Percentiles rank a stretch among this genome's conserved stretches.
Conservation (phyloP, 163 green algal species). For the Scenedesmus sp. region DNA sequence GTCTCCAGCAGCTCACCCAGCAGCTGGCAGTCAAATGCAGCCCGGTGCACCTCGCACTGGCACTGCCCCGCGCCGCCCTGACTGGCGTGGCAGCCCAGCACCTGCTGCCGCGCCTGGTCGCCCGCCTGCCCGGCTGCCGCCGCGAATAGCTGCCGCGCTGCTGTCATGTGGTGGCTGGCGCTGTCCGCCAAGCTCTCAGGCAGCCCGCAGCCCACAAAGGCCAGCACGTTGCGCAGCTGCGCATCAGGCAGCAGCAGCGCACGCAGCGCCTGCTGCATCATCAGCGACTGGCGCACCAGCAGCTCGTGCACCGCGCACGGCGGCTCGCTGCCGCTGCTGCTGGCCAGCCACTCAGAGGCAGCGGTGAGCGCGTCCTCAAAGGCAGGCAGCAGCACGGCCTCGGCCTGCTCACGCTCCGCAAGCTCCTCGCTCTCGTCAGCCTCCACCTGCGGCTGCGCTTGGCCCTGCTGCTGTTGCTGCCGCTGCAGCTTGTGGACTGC, state of each 20-base stretch:
- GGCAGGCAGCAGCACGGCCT: constrained; percentile 1
- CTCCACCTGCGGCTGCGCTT: not conserved
- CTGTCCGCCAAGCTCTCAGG: not conserved
- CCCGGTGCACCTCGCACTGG: not conserved
- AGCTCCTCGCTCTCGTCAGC: not conserved
- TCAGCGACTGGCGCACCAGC: not conserved
- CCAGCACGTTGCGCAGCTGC: not conserved
- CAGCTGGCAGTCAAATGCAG: constrained; percentile 6
- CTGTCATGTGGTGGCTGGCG: not conserved
- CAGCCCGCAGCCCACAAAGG: not conserved
- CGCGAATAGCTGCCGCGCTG: not conserved
- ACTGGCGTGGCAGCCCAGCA: not conserved
- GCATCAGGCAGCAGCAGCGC: not conserved
- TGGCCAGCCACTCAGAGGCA: not conserved
- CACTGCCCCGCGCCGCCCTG: not conserved
- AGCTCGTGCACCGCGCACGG: not conserved
- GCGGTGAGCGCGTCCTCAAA: not conserved
- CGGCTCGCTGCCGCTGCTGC: not conserved
- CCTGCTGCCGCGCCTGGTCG: not conserved
- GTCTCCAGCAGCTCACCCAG: constrained; percentile 5
- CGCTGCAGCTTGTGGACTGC: not conserved
- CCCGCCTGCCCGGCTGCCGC: not conserved
- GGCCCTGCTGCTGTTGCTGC: not conserved
- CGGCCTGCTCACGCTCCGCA: not conserved
- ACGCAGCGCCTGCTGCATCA: not conserved